phyloP scores from a whole-genome alignment of 148 eudicot genomes.

The Rhododendron griersonianum region DNA sequence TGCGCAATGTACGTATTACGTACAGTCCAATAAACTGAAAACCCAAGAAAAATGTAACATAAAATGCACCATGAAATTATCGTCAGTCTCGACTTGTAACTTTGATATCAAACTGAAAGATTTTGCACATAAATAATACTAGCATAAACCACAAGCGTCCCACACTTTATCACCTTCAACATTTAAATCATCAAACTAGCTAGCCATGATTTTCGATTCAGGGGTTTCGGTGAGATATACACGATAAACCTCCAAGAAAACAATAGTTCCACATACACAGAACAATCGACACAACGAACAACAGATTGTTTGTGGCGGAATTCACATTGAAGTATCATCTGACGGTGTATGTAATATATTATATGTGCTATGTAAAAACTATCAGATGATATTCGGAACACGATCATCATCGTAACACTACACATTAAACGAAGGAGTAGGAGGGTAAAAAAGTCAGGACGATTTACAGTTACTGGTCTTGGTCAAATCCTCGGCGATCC shows the following conservation, averaged over 20 bases:
- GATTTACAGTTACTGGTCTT: slow-evolving; percentile 10
- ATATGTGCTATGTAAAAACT: neutral
- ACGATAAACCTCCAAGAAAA: neutral
- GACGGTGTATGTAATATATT: neutral
- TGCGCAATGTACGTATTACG: neutral
- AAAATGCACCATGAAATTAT: neutral
- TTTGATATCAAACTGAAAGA: neutral
- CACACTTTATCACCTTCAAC: too few relatives aligned
- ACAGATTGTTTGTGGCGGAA: neutral
- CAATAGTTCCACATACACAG: neutral
- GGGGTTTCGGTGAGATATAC: neutral
- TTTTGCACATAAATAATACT: neutral
- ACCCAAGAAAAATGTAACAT: neutral
- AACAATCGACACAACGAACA: neutral
- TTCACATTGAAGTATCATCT: neutral
- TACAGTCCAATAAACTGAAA: neutral
- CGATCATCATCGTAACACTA: neutral
- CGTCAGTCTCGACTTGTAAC: neutral
- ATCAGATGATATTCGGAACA: neutral
- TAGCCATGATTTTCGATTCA: neutral
- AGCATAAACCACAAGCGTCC: too few relatives aligned
- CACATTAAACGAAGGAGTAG: neutral
- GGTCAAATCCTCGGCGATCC: slow-evolving; percentile 48
- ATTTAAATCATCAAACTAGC: neutral
- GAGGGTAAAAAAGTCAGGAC: neutral